phyloP scores from a whole-genome alignment of 139 green algal genomes.

The Chlamydomonas incerta region DNA sequence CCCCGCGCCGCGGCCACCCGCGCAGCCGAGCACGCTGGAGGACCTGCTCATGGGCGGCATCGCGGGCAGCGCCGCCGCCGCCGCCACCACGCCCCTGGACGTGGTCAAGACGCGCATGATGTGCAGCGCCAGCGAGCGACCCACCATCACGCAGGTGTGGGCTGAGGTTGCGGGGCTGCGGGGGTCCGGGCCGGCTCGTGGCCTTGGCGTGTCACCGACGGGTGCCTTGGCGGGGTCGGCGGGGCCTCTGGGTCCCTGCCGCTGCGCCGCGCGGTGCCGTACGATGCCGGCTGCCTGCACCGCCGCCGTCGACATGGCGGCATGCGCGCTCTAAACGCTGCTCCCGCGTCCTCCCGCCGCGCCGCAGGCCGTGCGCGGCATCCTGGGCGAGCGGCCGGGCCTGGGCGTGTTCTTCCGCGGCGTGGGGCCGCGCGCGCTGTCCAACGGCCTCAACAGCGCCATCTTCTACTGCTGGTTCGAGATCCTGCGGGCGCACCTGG shows the following conservation, averaged over 20 bases:
- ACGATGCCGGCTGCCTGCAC: too few relatives aligned
- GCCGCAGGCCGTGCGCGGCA: constrained; percentile 49
- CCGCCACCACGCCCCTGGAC: constrained; percentile 92
- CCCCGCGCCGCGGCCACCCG: too few relatives aligned
- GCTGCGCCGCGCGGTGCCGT: too few relatives aligned
- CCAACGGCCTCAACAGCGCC: constrained; percentile 91
- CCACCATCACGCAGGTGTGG: constrained; percentile 63
- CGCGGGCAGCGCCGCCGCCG: constrained; percentile 85
- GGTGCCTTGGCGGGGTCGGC: too few relatives aligned
- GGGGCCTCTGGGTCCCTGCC: too few relatives aligned
- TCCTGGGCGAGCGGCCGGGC: constrained; percentile 55
- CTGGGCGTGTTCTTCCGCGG: constrained; percentile 76
- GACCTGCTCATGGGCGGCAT: constrained; percentile 87
- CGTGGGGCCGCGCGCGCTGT: constrained; percentile 82
- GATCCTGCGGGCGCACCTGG: constrained; percentile 8
- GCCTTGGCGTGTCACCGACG: background rate
- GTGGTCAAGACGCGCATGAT: constrained; percentile 98
- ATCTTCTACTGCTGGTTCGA: constrained; percentile 96
- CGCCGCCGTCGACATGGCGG: too few relatives aligned
- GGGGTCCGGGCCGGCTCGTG: too few relatives aligned
- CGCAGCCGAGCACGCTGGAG: constrained; percentile 65
- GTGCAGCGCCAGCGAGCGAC: constrained; percentile 76
- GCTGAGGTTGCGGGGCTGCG: too few relatives aligned
- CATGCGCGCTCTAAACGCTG: background rate
- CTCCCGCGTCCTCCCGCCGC: background rate